Base-by-base conservation (phyloP, 345 rosid genomes). In the Camelina neglecta region DNA sequence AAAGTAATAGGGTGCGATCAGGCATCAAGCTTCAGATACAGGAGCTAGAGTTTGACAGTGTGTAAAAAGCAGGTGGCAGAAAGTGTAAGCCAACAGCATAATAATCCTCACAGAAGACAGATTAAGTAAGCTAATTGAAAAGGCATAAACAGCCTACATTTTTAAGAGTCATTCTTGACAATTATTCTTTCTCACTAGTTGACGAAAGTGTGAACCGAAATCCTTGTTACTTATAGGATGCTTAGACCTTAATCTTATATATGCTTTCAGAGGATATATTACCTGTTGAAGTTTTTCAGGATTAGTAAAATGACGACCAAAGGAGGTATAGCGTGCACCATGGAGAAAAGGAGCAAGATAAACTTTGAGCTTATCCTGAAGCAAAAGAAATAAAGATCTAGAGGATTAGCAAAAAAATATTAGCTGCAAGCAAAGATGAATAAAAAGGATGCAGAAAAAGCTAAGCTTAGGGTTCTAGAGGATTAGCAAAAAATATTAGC, bases 221-320 rank as follows among this genome's bases (percentile, higher is more conserved):
- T 26, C 50, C 41, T 62, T 38, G 44, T 6, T 15, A 49, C 62
- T 56, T 70, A n/a, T 64, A 69, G 71, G 50, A 62, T 69, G 58
- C 21, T 16, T 9, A 16, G 15, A 24, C 20, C 18, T 59, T 54
- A 59, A 20, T 39, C 26, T 65, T n/a, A 55, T 15, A 24, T 35
- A 33, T 63, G 71, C 48, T 59, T 66, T 20, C 47, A 47, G 35
- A 81, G 60, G 38, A 60, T 10, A 39, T 2, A 26, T 77, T 83
- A 94, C 99, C 93, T 84, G 88, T 74, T 86, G 78, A 79, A 94
- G 97, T 81, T 89, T 92, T 67, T 92, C 91, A 67, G 67, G 81
- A 75, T 88, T 92, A 21, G 99, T 92, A 81, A 94, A 94, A 84
- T 94, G 98, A 77, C 98, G 97, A 65, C 98, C 98, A 72, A 78